Evolutionary conservation across 441 rosid species (phyloP), one percentile per base, ranked within the genome.

Genomic region (Melastoma candidum): DNA sequence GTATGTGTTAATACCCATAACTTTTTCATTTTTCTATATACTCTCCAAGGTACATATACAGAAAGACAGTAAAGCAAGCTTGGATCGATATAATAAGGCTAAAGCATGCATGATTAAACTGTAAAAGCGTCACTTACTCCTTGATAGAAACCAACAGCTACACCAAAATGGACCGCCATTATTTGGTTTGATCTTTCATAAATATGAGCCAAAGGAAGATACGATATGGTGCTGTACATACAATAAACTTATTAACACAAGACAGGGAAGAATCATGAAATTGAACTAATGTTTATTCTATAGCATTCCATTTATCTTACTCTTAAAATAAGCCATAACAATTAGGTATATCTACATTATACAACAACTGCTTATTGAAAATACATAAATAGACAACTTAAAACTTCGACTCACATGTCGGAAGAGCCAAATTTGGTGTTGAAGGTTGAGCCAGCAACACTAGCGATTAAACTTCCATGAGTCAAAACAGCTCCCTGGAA

Each of bases 131-230:
- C 17, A 48, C 92, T 49, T 77, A 94, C 99, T 87, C 99, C 99
- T 60, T 94, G 97, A 75, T 90, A 94, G 77, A 94, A 94, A 65
- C 99, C 99, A 77, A 85, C 81, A 44, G 99, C 90, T 67, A 68
- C 83, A 71, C 99, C 97, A 58, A 12, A 82, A 77, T 90, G 74
- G 25, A 60, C 85, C 26, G 70, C 5, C 61, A 70, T 27, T 63
- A 94, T 71, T 75, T 87, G 99, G 71, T 80, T 90, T 49, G 68
- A 81, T 43, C 99, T 78, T 75, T 94, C 99, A 56, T 82, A 94
- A 58, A 94, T 94, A 79, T 94, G 99, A 56, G 99, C 97, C 78
- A 90, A 71, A 3, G 99, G 99, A 73, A 94, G 93, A 74, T 94
- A 94, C 47, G 97, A 94, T 70, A 94, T 90, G 69, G 77, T 90